phyloP scores from a whole-genome alignment of 2,329 filamentous ascomycete genomes.

The Epichloe uncinata region DNA sequence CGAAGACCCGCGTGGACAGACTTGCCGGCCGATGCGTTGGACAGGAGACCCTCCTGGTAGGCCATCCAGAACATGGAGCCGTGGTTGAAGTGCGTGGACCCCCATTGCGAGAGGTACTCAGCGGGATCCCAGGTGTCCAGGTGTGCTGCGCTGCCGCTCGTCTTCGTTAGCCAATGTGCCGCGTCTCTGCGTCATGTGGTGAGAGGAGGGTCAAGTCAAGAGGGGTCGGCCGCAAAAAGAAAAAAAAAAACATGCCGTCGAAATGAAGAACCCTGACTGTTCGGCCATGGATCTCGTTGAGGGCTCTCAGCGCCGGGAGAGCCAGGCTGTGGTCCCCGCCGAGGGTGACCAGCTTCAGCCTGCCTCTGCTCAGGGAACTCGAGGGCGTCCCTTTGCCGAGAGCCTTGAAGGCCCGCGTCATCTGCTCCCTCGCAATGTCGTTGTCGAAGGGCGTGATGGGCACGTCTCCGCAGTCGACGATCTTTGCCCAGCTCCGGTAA shows the following conservation, averaged over 20 bases:
- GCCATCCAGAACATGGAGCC: constrained; percentile 90
- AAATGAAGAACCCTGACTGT: constrained; percentile 62
- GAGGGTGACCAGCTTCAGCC: constrained; percentile 50
- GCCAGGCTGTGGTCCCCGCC: constrained; percentile 64
- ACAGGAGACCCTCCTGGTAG: constrained; percentile 64
- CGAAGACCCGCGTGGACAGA: constrained; percentile 75
- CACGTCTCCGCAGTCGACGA: constrained; percentile 85
- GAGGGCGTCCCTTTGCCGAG: constrained; percentile 35
- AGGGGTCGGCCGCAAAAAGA: neutral
- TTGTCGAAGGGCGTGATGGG: constrained; percentile 83
- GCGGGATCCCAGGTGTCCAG: constrained; percentile 77
- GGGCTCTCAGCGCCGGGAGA: constrained; percentile 53
- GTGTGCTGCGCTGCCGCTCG: constrained; percentile 31
- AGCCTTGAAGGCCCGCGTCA: constrained; percentile 68
- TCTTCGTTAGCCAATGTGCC: too few species aligned
- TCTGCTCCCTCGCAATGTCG: constrained; percentile 64
- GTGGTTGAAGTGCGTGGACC: constrained; percentile 57
- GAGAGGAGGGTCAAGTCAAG: too few species aligned
- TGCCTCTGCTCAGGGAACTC: constrained; percentile 18
- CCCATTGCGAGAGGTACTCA: constrained; percentile 69
- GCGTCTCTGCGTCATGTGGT: too few species aligned
- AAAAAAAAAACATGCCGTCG: constrained; percentile 29
- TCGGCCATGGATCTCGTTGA: constrained; percentile 46
- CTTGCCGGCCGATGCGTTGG: constrained; percentile 53
- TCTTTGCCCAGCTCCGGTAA: constrained; percentile 65